Evolutionary conservation across 352 stramenopile genomes (phyloP), one percentile per base, ranked within the genome.

Genomic region (Phytopythium vexans): DNA sequence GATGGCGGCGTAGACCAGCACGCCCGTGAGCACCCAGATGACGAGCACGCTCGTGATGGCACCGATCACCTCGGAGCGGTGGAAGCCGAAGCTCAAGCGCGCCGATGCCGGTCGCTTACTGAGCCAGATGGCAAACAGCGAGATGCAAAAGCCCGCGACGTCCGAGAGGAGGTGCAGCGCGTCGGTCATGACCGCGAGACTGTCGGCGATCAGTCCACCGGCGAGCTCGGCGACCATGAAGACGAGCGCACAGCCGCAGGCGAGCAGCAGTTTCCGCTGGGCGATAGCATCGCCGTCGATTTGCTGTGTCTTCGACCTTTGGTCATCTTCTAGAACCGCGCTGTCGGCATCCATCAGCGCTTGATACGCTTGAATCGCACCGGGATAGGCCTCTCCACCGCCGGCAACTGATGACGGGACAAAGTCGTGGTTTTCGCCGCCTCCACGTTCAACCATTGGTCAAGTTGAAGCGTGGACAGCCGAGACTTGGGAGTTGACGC

Each of bases 141-240:
- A 86, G 59, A 92, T 90, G 55, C 64, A 82, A 52, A 90, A 92
- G 31, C 73, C 74, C 16, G 77, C 78, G n/a, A 88, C 76, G 58
- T 90, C 82, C 41, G 77, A 87, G 12, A 89, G 64, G 57, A 93
- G 56, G 56, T 90, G 82, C 43, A 78, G 80, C 11, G 80, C 80
- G 62, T 96, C 86, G 15, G 86, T 92, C 84, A 99, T 88, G 62
- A 99, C 96, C 36, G 96, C 96, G 16, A 99, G 66, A 54, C 86
- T 98, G 48, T 92, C 89, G 0, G 92, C 82, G 21, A 98, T 56
- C 32, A 96, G 88, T 14, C 96, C 96, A 14, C 94, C 96, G 16
- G 97, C 64, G 10, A 98, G 69, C 77, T 99, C 96, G 4, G 97
- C 80, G 27, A 95, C 58, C 74, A 99, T 97, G 70, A 99, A 99